Evolutionary conservation across 441 rosid species (phyloP).

Genomic region (Omphalea diandra): DNA sequence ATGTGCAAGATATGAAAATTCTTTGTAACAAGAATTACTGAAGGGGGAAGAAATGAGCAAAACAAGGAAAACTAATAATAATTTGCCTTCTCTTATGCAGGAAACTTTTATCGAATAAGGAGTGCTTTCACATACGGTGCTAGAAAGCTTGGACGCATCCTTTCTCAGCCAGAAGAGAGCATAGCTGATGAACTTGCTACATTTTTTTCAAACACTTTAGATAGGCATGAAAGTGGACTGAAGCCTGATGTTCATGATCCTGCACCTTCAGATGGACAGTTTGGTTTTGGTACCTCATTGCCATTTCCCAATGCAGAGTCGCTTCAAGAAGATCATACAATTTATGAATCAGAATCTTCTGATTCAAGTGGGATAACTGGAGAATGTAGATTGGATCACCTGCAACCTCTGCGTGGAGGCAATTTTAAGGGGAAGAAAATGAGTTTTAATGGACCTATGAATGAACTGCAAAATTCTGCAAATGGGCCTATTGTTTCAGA

Average conservation of each 20-base stretch:
- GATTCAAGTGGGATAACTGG: conserved; percentile 34
- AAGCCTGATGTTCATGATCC: conserved; percentile 77
- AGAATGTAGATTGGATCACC: conserved; percentile 39
- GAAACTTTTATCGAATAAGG: conserved; percentile 20
- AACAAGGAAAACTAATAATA: background rate
- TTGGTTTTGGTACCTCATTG: conserved; percentile 27
- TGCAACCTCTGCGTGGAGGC: conserved; percentile 29
- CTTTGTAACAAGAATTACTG: background rate
- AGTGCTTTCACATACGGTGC: conserved; percentile 23
- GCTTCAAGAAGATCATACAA: conserved; percentile 43
- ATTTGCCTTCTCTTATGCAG: background rate
- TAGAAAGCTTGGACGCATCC: conserved; percentile 18
- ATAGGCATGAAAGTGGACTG: conserved; percentile 68
- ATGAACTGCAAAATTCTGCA: conserved; percentile 30
- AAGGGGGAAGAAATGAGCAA: background rate
- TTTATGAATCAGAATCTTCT: conserved; percentile 37
- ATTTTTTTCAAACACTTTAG: conserved; percentile 19
- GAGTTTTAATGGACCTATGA: conserved; percentile 12
- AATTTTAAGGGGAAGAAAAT: conserved; percentile 26
- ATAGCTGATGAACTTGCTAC: conserved; percentile 9
- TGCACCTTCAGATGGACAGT: conserved; percentile 38
- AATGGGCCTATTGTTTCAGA: conserved; percentile 41
- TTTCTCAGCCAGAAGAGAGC: conserved; percentile 14
- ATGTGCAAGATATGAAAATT: background rate
- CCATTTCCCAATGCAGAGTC: conserved; percentile 35